Evolutionary conservation across 2,329 filamentous ascomycete genomes (phyloP), one percentile per base, ranked within the genome.

Genomic region (Ophiostoma quercus): DNA sequence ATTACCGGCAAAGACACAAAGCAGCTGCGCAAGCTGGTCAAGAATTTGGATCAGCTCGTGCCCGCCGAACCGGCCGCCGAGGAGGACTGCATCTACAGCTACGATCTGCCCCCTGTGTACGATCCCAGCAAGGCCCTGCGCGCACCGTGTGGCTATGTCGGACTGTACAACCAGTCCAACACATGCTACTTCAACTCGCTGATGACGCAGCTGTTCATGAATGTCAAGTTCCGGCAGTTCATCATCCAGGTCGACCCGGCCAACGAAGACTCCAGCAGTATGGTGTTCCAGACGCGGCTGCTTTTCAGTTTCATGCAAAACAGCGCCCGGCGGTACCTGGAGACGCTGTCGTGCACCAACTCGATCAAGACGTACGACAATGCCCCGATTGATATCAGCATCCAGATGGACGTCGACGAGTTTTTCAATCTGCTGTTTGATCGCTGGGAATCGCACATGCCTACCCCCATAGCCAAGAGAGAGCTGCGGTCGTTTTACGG

Each of bases 321-420:
- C 74, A 92, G 90, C 67, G 89, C 89, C 74, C 85, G 85, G 47
- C 90, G 90, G 73, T 90, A 83, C 71, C 85, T 94, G 25, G 91
- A 95, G 72, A 91, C 95, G 0, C 83, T 84, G 67, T 83, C 83
- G 1, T 88, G 96, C 72, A 90, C 95, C 16, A 83, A 84, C 43
- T 89, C 88, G 57, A 92, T 98, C 75, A 90, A 88, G 74, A 94
- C 90, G 0, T 94, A 94, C 71, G 92, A 96, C 47, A 91, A 93
- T 71, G 85, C 88, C 1, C 84, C 87, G 19, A 96, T 99, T 73
- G 93, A 98, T 78, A 89, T 96, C 34, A 88, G 89, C 70, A 88
- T 91, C 71, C 95, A 99, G 78, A 98, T 99, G 92, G 95, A 99
- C 77, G 95, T 97, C 5, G 95, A 98, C 74, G 94, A 97, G 77